phyloP scores from a whole-genome alignment of 2,329 filamentous ascomycete genomes.

The Aschersonia sp. region DNA sequence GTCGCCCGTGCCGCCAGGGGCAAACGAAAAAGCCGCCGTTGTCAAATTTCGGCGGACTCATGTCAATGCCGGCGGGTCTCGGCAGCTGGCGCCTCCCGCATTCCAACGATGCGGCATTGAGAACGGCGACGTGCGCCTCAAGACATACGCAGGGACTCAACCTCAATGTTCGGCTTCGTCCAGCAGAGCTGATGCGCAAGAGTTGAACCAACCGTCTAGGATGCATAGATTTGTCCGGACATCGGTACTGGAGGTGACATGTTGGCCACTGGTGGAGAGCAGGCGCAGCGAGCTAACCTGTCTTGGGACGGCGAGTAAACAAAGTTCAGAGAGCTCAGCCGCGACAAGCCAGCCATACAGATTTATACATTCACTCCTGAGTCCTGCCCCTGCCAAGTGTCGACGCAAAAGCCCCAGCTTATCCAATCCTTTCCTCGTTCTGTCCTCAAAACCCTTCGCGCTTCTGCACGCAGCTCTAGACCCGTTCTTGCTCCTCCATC shows the following conservation, averaged over 20 bases:
- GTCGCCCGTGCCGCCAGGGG: too few species aligned
- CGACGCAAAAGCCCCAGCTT: slow-evolving; percentile 4
- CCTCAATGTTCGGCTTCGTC: background rate
- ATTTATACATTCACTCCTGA: slow-evolving; percentile 11
- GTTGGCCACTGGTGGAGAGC: slow-evolving; percentile 5
- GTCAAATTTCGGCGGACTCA: too few species aligned
- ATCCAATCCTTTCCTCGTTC: slow-evolving; percentile 10
- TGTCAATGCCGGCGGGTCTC: too few species aligned
- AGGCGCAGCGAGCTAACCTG: slow-evolving; percentile 8
- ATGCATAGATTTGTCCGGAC: background rate
- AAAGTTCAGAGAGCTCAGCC: slow-evolving; percentile 8
- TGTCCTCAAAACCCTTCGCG: slow-evolving; percentile 24
- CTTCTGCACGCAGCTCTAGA: slow-evolving; percentile 15
- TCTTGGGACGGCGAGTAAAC: slow-evolving; percentile 12
- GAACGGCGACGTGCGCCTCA: background rate
- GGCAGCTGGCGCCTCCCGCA: slow-evolving; percentile 1
- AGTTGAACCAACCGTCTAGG: too few species aligned
- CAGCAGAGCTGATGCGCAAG: too few species aligned
- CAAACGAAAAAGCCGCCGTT: too few species aligned
- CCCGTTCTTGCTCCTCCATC: slow-evolving; percentile 20
- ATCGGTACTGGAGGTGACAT: background rate
- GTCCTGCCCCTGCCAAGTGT: background rate
- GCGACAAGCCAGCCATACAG: slow-evolving; percentile 3
- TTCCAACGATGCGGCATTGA: slow-evolving; percentile 1
- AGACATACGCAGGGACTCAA: background rate